Percentiles rank a stretch among this genome's conserved stretches.
Evolutionary conservation across 2,329 filamentous ascomycete species (phyloP).

Genomic region (Aureobasidium subglaciale): DNA sequence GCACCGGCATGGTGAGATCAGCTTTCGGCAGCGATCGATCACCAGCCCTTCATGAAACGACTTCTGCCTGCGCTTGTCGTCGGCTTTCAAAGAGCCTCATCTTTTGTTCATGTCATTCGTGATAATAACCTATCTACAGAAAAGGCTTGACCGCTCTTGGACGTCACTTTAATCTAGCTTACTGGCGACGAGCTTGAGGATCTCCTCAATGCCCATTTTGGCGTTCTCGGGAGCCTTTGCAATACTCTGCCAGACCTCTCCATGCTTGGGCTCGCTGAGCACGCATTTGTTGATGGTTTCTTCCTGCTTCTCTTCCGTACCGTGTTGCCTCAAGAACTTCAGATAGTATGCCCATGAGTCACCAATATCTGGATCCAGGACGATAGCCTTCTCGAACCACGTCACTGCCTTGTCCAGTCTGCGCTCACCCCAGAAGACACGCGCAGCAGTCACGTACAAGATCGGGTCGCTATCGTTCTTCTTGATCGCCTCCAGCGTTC

Average conservation of each 20-base stretch:
- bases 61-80: conserved; percentile 5
- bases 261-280: conserved; percentile 80
- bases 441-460: conserved; percentile 83
- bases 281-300: conserved; percentile 79
- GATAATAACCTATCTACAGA: background rate
- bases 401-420: conserved; percentile 87
- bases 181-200: conserved; percentile 70
- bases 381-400: conserved; percentile 95
- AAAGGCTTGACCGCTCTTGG: background rate
- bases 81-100: background rate
- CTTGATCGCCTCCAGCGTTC: conserved; percentile 89
- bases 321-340: conserved; percentile 86
- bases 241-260: conserved; percentile 82
- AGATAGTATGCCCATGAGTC: conserved; percentile 99
- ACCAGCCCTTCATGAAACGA: background rate
- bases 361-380: conserved; percentile 77
- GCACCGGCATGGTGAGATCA: background rate
- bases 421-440: conserved; percentile 93
- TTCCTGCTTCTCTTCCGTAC: conserved; percentile 82
- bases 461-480: conserved; percentile 89
- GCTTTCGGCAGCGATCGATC: conserved; percentile 4
- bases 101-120: background rate
- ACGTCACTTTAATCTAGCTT: conserved; percentile 36
- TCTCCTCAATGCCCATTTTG: conserved; percentile 66
- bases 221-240: conserved; percentile 82